Conservation (phyloP, 1,284 basidiomycete species). For the Cryptococcus sp. region DNA sequence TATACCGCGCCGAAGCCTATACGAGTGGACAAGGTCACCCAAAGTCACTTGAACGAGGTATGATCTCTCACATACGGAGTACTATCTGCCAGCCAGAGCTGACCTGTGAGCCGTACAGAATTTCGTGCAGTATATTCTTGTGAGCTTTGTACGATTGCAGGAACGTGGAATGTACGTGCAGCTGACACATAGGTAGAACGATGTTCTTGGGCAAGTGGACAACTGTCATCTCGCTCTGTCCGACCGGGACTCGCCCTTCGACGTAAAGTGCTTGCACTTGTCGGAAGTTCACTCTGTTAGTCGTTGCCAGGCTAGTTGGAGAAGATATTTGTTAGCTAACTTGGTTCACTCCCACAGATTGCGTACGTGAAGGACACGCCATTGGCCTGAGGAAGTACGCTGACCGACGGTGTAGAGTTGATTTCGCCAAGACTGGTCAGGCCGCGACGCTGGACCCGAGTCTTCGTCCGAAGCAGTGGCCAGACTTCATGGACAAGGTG, state of each 20-base stretch:
- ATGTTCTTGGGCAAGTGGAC: slow-evolving; percentile 47
- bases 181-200: slow-evolving; percentile 23
- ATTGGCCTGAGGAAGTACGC: background rate
- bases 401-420: slow-evolving; percentile 29
- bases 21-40: slow-evolving; percentile 37
- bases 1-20: slow-evolving; percentile 42
- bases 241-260: slow-evolving; percentile 28
- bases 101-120: slow-evolving; percentile 21
- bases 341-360: slow-evolving; percentile 19
- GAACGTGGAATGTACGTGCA: background rate
- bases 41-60: slow-evolving; percentile 46
- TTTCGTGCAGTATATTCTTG: slow-evolving; percentile 45
- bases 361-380: slow-evolving; percentile 22
- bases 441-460: slow-evolving; percentile 33
- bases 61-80: slow-evolving; percentile 13
- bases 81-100: background rate
- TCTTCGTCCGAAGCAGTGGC: slow-evolving; percentile 39
- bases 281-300: slow-evolving; percentile 43
- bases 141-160: background rate
- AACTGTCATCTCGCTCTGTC: slow-evolving; percentile 46
- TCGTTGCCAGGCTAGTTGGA: background rate
- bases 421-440: slow-evolving; percentile 50
- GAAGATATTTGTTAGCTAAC: slow-evolving; percentile 12
- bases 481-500: slow-evolving; percentile 50
- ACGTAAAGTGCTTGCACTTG: slow-evolving; percentile 26